Evolutionary conservation across 2,329 filamentous ascomycete species (phyloP).

Genomic region (Aspergillus eucalypticola): DNA sequence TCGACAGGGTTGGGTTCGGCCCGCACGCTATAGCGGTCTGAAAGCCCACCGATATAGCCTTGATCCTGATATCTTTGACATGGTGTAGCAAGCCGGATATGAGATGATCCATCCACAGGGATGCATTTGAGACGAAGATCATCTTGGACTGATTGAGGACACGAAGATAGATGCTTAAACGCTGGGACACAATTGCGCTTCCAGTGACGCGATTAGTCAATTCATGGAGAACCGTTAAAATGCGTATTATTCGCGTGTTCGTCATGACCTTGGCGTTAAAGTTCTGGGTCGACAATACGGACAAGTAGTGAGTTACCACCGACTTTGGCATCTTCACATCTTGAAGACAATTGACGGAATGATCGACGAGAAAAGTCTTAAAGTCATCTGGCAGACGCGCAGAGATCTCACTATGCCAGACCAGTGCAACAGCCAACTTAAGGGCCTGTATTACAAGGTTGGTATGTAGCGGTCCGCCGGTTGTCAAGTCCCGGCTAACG

Average conservation of each 20-base stretch:
- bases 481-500: conserved; percentile 62
- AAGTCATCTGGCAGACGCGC: conserved; percentile 75
- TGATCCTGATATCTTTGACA: conserved; percentile 71
- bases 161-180: conserved; percentile 75
- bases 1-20: conserved; percentile 66
- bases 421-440: conserved; percentile 73
- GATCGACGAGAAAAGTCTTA: conserved; percentile 75
- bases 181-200: conserved; percentile 75
- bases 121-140: conserved; percentile 68
- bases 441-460: conserved; percentile 76
- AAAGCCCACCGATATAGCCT: conserved; percentile 72
- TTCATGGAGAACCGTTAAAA: conserved; percentile 69
- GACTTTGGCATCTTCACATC: conserved; percentile 71
- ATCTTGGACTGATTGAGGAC: conserved; percentile 70
- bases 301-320: conserved; percentile 75
- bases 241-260: conserved; percentile 65
- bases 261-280: conserved; percentile 77
- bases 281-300: conserved; percentile 75
- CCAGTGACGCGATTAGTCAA: conserved; percentile 74
- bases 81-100: conserved; percentile 79
- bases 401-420: conserved; percentile 71
- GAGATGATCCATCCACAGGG: conserved; percentile 79
- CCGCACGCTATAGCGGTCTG: conserved; percentile 70
- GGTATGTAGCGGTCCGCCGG: conserved; percentile 59
- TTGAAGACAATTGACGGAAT: conserved; percentile 72